Base-by-base conservation (phyloP, 2,329 filamentous ascomycete genomes). In the Trichocomaceae sp. region DNA sequence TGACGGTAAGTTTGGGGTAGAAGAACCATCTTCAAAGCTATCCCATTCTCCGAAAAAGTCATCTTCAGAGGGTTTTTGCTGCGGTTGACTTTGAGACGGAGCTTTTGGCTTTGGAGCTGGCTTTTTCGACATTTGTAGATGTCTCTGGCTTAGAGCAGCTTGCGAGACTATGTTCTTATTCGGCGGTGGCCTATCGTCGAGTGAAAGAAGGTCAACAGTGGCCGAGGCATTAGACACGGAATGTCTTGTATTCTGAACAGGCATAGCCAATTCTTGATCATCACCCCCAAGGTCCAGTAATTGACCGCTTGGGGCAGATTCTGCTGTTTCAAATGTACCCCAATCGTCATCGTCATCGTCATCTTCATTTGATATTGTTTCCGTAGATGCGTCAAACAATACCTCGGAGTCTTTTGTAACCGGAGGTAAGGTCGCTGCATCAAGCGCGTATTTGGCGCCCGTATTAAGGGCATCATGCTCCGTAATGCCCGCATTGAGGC, bases 371-470 rank as follows among this genome's bases (percentile, higher is more conserved):
- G 61, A 59, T 29, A 57, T 55, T 37, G 49, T 50, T 46, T 72
- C 70, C 7, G 64, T 58, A 31, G 66, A 59, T 35, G 80, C 84
- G 67, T 88, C 85, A 65, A 88, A 88, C 2, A 88, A 72, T 3
- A 88, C 78, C 59, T 83, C 56, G 10, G 47, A 50, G 23, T 47
- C 56, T 39, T 53, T 33, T n/a, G 48, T 37, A 29, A 53, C 45
- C 2, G 41, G 56, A 42, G 45, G 56, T 41, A 54, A 53, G 10
- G 53, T 26, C 35, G 35, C 41, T 35, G 47, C 20, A 15, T 47
- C 26, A 12, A 44, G 20, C 3, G 29, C 17, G 4, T 22, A 35
- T 13, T 29, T 20, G 29, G n/a, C 10, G 12, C 48, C 31, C 26
- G 3, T n/a, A 39, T 29, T 15, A 15, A n/a, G 13, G n/a, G 23